These are phyloP conservation scores for Spizellomyces punctatus DNA, from an alignment of 192 early-diverging fungal genomes.

Conservation along the genomic window DNA sequence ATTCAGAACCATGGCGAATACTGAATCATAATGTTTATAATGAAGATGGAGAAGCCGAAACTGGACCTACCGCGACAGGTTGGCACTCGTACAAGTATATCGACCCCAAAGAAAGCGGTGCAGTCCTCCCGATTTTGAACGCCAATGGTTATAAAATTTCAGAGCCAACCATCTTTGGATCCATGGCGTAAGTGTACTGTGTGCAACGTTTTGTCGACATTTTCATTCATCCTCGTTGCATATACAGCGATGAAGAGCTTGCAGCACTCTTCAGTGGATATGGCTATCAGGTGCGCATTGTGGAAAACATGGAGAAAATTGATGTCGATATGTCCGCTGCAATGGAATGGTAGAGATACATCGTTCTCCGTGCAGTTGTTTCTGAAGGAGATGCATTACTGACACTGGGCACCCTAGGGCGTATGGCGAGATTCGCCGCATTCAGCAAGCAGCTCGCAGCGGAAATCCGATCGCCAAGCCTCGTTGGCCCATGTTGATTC, in stretches of 20 bases:
- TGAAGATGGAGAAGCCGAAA: slow-evolving; percentile 48
- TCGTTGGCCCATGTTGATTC: slow-evolving; percentile 48
- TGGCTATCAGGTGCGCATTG: slow-evolving; percentile 48
- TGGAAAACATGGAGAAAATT: slow-evolving; percentile 38
- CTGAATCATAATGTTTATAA: background rate
- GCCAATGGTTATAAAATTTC: slow-evolving; percentile 50
- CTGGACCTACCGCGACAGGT: slow-evolving; percentile 46
- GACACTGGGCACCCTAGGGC: slow-evolving; percentile 23
- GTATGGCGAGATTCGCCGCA: slow-evolving; percentile 36
- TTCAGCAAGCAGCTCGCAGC: slow-evolving; percentile 41
- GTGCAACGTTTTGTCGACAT: background rate
- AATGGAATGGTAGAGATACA: slow-evolving; percentile 34
- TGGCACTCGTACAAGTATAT: slow-evolving; percentile 52
- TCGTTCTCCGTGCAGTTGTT: background rate
- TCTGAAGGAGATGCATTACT: background rate
- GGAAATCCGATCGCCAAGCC: slow-evolving; percentile 45
- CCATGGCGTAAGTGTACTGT: slow-evolving; percentile 41
- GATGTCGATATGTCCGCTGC: slow-evolving; percentile 48
- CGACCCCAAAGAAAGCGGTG: slow-evolving; percentile 40
- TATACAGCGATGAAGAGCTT: slow-evolving; percentile 35
- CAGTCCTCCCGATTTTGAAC: slow-evolving; percentile 47
- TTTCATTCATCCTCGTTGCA: background rate
- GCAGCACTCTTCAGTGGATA: slow-evolving; percentile 44
- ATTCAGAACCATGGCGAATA: background rate
- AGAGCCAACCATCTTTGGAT: slow-evolving; percentile 44